Conservation (phyloP, 2,329 filamentous ascomycete species). For the Arthrobotrys megalospora region DNA sequence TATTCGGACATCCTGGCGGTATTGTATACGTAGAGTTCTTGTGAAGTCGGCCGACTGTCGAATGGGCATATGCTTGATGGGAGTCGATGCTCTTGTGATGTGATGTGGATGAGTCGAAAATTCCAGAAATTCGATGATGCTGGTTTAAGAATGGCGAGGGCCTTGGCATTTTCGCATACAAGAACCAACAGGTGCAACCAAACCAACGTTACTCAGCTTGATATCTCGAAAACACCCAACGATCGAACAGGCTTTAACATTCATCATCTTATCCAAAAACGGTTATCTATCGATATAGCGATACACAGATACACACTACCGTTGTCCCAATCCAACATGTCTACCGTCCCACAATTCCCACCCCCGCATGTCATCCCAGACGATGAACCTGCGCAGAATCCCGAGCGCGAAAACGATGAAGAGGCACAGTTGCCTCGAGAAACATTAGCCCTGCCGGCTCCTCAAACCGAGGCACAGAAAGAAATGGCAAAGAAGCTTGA, state of each 20-base stretch:
- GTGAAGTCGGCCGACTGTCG: neutral
- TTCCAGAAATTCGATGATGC: constrained; percentile 29
- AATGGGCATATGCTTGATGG: neutral
- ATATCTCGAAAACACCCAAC: neutral
- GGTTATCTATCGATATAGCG: constrained; percentile 15
- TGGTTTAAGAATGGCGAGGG: constrained; percentile 19
- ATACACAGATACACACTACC: constrained; percentile 8
- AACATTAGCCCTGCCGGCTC: constrained; percentile 39
- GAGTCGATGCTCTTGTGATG: neutral
- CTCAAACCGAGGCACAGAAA: constrained; percentile 31
- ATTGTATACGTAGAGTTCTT: neutral
- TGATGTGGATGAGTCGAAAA: constrained; percentile 45
- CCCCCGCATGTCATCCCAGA: constrained; percentile 41
- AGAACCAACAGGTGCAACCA: constrained; percentile 3
- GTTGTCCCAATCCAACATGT: constrained; percentile 31
- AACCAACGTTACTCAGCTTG: neutral
- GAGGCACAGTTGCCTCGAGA: constrained; percentile 21
- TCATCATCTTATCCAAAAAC: neutral
- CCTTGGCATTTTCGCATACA: constrained; percentile 34
- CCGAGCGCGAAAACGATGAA: constrained; percentile 1
- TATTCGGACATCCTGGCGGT: constrained; percentile 84
- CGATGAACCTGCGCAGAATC: constrained; percentile 9
- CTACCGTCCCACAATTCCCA: constrained; percentile 42
- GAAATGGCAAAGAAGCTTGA: constrained; percentile 40
- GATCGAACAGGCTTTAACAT: neutral